Conservation (phyloP, 257 asterid species). For the Solanum infundibuliforme region DNA sequence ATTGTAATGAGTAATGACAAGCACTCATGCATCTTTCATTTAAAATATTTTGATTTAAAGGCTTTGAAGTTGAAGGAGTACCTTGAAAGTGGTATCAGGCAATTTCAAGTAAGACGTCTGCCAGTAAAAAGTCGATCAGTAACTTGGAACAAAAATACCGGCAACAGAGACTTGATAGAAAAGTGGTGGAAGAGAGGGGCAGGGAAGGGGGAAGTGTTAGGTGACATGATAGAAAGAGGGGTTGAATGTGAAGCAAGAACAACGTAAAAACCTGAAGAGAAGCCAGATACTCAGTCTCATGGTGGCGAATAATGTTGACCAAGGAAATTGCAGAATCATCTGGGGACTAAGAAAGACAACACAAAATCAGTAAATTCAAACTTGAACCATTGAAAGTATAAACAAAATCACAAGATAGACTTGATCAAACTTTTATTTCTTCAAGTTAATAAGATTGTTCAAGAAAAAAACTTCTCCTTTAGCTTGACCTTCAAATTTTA, state of each 20-base stretch:
- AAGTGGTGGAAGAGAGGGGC: not conserved
- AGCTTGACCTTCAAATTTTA: not conserved
- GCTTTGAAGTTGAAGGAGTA: conserved; percentile 12
- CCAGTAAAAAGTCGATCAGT: conserved; percentile 8
- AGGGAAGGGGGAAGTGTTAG: not conserved
- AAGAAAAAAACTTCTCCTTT: not conserved
- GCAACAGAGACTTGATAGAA: not conserved
- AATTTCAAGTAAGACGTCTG: conserved; percentile 70
- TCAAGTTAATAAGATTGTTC: not conserved
- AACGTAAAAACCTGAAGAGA: conserved; percentile 58
- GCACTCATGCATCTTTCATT: not conserved
- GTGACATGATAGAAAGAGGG: not conserved
- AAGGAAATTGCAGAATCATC: conserved; percentile 75
- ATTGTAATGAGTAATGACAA: not conserved
- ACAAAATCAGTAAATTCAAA: not conserved
- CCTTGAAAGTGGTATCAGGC: conserved; percentile 97
- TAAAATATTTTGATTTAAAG: not conserved
- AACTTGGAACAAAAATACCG: not conserved
- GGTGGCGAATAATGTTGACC: conserved; percentile 70
- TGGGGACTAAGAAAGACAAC: conserved; percentile 48
- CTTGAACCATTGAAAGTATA: not conserved
- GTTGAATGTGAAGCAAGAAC: not conserved
- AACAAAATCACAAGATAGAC: not conserved
- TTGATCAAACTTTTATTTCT: not conserved
- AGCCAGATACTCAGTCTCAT: conserved; percentile 73